Percentiles rank a stretch among this genome's conserved stretches.
Conservation (phyloP, 129 eudicot species). For the Silybum marianum region DNA sequence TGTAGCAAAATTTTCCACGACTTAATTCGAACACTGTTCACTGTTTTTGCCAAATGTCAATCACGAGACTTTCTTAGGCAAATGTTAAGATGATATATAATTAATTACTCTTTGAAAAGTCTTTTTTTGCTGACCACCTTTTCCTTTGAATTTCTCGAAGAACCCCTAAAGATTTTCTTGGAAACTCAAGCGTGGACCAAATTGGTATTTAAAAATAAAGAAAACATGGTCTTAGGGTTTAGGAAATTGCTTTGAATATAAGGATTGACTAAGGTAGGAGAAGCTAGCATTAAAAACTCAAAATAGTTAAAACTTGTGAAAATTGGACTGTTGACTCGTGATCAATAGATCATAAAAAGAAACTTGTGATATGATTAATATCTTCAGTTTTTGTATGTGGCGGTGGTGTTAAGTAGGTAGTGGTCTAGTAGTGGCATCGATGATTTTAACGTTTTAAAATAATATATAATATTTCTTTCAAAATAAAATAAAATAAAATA, state of each 20-base stretch:
- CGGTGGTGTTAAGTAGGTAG: background rate
- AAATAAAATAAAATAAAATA: too few relatives aligned
- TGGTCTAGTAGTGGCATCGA: background rate
- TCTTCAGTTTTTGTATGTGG: background rate
- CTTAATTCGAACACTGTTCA: background rate
- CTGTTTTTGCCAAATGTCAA: background rate
- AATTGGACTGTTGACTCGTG: background rate
- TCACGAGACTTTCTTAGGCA: background rate
- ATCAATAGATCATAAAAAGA: too few relatives aligned
- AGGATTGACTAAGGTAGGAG: background rate
- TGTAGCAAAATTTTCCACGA: too few relatives aligned
- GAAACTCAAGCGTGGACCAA: background rate
- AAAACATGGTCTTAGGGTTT: background rate
- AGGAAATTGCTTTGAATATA: background rate
- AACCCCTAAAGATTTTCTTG: background rate
- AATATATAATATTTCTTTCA: too few relatives aligned
- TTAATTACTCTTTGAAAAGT: background rate
- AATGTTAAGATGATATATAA: background rate
- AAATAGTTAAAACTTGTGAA: too few relatives aligned
- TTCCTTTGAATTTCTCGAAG: background rate
- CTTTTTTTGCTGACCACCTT: background rate
- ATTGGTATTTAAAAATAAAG: too few relatives aligned
- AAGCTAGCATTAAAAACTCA: background rate
- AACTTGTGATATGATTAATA: too few relatives aligned
- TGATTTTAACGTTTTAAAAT: background rate